phyloP scores from a whole-genome alignment of 2,329 filamentous ascomycete genomes.

The Colletotrichum godetiae region DNA sequence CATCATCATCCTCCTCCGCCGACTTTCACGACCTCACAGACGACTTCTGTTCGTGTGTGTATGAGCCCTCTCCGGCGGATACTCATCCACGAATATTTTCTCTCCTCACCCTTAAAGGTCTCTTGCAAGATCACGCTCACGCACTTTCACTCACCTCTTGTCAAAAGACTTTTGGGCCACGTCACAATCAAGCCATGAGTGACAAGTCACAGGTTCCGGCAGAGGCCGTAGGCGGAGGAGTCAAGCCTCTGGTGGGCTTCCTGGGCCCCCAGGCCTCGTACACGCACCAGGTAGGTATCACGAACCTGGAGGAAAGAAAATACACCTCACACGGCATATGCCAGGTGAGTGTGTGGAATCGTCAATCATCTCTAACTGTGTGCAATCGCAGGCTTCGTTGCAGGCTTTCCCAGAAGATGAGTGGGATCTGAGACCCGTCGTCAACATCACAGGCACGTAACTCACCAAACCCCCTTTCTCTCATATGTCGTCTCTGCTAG shows the following conservation, averaged over 20 bases:
- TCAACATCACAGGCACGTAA: conserved; percentile 60
- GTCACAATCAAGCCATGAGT: conserved; percentile 8
- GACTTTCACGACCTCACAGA: conserved; percentile 4
- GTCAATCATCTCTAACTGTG: conserved; percentile 36
- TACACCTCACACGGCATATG: conserved; percentile 4
- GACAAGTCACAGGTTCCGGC: conserved; percentile 24
- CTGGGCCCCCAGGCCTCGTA: conserved; percentile 62
- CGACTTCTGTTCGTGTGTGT: background rate
- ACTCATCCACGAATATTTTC: background rate
- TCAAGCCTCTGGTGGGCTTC: conserved; percentile 56
- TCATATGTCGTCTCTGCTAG: conserved; percentile 45
- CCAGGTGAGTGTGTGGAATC: background rate
- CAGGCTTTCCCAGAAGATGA: conserved; percentile 59
- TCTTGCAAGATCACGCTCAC: background rate
- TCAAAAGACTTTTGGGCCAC: background rate
- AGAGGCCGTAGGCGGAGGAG: conserved; percentile 5
- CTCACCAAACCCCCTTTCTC: background rate
- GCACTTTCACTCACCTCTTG: background rate
- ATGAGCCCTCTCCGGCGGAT: background rate
- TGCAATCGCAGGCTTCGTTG: conserved; percentile 53
- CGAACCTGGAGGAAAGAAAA: background rate
- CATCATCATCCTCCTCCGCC: too few species aligned
- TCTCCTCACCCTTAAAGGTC: background rate
- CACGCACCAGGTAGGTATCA: conserved; percentile 64
- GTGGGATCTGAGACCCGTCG: conserved; percentile 61